Evolutionary conservation across 176 grass and related monocot genomes (phyloP).

Genomic region (Aegilops speltoides): DNA sequence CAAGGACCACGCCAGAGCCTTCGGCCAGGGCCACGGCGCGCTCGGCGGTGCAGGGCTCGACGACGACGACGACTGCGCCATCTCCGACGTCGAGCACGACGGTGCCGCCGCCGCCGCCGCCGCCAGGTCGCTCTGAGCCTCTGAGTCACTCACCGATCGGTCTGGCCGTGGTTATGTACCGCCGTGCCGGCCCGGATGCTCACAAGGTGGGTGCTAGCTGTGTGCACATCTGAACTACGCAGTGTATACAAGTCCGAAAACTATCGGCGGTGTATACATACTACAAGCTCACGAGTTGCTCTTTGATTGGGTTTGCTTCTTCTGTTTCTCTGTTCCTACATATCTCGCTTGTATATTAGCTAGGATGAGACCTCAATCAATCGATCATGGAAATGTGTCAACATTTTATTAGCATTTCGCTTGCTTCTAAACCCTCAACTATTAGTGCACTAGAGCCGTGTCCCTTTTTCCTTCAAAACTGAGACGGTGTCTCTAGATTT

Average conservation of each 20-base stretch:
- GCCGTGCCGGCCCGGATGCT: background rate
- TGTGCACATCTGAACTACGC: background rate
- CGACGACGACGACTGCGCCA: constrained; percentile 47
- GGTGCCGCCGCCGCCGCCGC: background rate
- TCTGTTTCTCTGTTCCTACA: background rate
- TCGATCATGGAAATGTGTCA: constrained; percentile 2
- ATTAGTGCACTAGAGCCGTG: no score
- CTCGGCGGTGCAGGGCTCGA: constrained; percentile 22
- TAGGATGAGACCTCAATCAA: constrained; percentile 13
- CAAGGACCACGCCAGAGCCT: constrained; percentile 76
- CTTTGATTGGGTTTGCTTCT: constrained; percentile 9
- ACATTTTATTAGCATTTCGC: background rate
- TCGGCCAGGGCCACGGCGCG: constrained; percentile 58
- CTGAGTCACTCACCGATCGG: background rate
- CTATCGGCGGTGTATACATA: background rate
- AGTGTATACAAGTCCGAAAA: background rate
- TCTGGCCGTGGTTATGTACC: background rate
- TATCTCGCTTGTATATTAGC: background rate
- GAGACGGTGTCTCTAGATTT: no score
- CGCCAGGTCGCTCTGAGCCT: background rate
- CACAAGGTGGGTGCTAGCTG: background rate
- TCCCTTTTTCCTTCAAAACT: no score
- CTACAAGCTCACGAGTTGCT: background rate
- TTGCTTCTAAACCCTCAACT: background rate
- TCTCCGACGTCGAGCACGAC: constrained; percentile 55